phyloP scores from a whole-genome alignment of 2,329 filamentous ascomycete genomes.

The Didymellaceae sp. region DNA sequence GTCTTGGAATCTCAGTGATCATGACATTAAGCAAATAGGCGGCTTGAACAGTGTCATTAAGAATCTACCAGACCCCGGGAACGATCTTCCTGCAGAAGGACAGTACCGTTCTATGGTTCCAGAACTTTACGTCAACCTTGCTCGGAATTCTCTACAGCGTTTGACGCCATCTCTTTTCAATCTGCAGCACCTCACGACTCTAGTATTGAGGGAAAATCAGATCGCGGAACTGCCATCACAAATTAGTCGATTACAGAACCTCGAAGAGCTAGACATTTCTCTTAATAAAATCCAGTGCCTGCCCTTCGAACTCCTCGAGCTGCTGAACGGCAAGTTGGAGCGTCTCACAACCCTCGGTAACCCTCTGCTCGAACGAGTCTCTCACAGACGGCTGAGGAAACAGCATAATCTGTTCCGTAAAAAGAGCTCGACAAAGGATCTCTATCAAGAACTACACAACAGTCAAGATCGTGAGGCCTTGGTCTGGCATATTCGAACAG shows the following conservation, averaged over 20 bases:
- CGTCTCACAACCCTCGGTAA: constrained; percentile 25
- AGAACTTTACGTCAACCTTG: constrained; percentile 31
- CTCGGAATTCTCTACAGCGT: constrained; percentile 27
- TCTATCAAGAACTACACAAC: not conserved
- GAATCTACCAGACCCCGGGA: constrained; percentile 29
- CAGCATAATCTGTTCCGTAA: not conserved
- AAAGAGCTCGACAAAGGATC: constrained; percentile 1
- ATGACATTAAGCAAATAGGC: constrained; percentile 33
- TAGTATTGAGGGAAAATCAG: constrained; percentile 32
- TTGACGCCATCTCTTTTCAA: constrained; percentile 35
- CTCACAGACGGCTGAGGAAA: constrained; percentile 4
- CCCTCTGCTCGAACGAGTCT: constrained; percentile 16
- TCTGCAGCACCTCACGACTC: constrained; percentile 33
- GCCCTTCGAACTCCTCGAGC: constrained; percentile 34
- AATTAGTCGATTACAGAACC: constrained; percentile 28
- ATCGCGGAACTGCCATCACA: constrained; percentile 39
- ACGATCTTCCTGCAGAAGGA: constrained; percentile 33
- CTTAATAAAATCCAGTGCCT: constrained; percentile 32
- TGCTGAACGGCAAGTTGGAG: constrained; percentile 25
- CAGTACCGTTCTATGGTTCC: constrained; percentile 43
- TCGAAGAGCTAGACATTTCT: constrained; percentile 31
- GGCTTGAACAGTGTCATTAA: constrained; percentile 37
- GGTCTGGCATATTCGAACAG: constrained; percentile 25
- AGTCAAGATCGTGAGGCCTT: constrained; percentile 17
- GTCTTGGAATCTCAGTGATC: constrained; percentile 23